phyloP scores from a whole-genome alignment of 441 rosid species.

The Hypseocharis bilobata region DNA sequence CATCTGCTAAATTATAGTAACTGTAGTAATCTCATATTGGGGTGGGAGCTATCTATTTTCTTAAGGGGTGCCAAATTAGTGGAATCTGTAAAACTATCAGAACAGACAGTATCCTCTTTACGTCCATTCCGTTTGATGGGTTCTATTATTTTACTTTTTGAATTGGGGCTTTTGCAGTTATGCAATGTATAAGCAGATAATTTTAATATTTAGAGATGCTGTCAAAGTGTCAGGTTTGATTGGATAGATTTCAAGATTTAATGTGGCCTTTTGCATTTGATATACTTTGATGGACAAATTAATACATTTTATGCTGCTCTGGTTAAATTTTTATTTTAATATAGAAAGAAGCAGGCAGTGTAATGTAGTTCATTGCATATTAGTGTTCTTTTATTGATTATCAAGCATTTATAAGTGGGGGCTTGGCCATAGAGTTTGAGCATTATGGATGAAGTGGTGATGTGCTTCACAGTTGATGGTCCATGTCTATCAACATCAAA shows the following conservation, averaged over 20 bases:
- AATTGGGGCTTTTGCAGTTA: neutral
- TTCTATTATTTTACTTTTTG: neutral
- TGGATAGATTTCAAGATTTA: neutral
- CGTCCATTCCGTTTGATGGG: no score
- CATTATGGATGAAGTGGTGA: neutral
- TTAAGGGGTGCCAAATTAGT: no score
- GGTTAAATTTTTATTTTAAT: neutral
- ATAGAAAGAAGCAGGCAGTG: neutral
- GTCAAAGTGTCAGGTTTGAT: neutral
- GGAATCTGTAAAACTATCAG: no score
- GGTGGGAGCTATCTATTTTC: no score
- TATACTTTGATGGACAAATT: neutral
- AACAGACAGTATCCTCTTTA: no score
- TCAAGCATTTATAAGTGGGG: neutral
- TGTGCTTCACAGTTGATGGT: neutral
- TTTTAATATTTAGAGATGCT: neutral
- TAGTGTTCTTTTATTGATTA: neutral
- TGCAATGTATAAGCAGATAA: neutral
- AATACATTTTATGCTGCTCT: neutral
- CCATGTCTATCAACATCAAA: neutral
- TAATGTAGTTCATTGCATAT: neutral
- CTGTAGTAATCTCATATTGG: no score
- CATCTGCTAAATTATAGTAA: no score
- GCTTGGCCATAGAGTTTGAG: neutral
- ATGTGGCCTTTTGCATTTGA: neutral